These are phyloP conservation scores for Mucuna pruriens DNA, from an alignment of 306 rosid genomes.

Conservation along the genomic window DNA sequence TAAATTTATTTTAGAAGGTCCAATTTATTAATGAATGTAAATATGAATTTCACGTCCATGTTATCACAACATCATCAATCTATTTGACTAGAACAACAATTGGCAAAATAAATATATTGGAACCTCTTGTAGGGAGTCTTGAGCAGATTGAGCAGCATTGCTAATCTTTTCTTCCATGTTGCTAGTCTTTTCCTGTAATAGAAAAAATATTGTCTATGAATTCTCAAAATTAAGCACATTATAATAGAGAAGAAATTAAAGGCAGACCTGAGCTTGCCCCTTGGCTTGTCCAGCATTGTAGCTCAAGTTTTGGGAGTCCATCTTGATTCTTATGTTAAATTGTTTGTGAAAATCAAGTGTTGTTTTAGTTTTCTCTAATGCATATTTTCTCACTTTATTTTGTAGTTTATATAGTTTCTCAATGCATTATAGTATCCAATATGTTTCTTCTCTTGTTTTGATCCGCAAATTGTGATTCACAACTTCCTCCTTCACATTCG, in stretches of 20 bases:
- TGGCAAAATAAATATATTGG: neutral
- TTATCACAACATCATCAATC: neutral
- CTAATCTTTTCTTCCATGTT: constrained; percentile 55
- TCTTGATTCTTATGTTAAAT: constrained; percentile 12
- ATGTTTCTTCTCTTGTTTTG: neutral
- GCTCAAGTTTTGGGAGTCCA: constrained; percentile 47
- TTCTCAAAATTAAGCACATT: neutral
- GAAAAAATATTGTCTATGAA: neutral
- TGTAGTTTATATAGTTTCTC: constrained; percentile 26
- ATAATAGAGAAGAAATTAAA: neutral
- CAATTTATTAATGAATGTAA: neutral
- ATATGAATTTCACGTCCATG: neutral
- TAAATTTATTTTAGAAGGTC: neutral
- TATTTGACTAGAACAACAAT: neutral
- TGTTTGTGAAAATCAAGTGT: constrained; percentile 19
- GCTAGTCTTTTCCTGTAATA: constrained; percentile 62
- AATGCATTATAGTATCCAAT: neutral
- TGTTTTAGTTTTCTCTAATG: constrained; percentile 3
- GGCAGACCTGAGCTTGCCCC: constrained; percentile 59
- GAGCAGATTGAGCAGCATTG: constrained; percentile 53
- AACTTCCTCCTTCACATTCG: neutral
- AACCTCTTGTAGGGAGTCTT: constrained; percentile 54
- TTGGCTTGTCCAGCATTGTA: constrained; percentile 65
- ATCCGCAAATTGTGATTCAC: neutral
- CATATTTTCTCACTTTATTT: neutral